Evolutionary conservation across 805 yeast species (phyloP), one percentile per base, ranked within the genome.

Genomic region (Naumovozyma castellii): DNA sequence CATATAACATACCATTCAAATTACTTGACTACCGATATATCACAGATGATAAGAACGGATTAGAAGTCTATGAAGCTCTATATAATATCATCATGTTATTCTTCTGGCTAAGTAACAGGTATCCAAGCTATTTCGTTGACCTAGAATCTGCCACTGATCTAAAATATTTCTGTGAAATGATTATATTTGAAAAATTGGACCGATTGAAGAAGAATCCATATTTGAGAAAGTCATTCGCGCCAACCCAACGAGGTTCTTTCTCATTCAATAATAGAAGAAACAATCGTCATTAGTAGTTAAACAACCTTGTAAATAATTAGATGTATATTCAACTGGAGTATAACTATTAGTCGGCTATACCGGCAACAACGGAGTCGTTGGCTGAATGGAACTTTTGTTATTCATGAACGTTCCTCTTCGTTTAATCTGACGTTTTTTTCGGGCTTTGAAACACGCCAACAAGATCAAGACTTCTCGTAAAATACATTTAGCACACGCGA

Each of bases 81-180:
- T 94, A 87, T 62, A 76, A 76, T 47, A 64, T 75, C 34, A 69
- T 84, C 14, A 71, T 78, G 48, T 62, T 84, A 5, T 90, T 76
- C 54, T 65, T 85, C 54, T 90, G 98, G 98, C 67, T 90, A 45
- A 72, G 84, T 40, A 88, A 84, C 57, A 67, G 97, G 52, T 90
- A 81, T 67, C 95, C 97, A 1, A 76, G 80, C 22, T 70, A 76
- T 37, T 84, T 87, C 50, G 73, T 82, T 14, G 95, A 86, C 57
- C 67, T 76, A 13, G 84, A 79, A 43, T 73, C 85, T 35, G 95
- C 95, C 0, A 57, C 61, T 18, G 84, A 82, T 40, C 59, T 85
- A 50, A 83, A 83, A 55, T 65, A 73, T 20, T 61, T 84, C 44
- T 76, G 86, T 38, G 95, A 88, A 43, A 50, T 64, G 44, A 61